Evolutionary conservation across 1,284 basidiomycete genomes (phyloP).

Genomic region (Naganishia liquefaciens): DNA sequence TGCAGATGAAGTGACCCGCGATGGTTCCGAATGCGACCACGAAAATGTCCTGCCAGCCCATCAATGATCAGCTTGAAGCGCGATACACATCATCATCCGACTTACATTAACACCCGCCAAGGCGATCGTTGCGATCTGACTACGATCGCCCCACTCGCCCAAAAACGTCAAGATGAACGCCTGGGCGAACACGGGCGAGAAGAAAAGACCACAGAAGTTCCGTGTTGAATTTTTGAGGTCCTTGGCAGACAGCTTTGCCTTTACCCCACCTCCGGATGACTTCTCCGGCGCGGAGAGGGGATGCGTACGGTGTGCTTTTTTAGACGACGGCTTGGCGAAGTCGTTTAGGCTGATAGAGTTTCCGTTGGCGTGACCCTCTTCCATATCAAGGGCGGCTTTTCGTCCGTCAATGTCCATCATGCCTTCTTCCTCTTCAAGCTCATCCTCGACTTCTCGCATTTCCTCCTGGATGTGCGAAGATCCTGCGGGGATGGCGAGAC

Average conservation of each 20-base stretch:
- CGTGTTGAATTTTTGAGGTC: slow-evolving; percentile 65
- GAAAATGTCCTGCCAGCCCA: slow-evolving; percentile 62
- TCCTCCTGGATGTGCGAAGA: slow-evolving; percentile 73
- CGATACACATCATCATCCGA: slow-evolving; percentile 34
- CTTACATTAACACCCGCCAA: slow-evolving; percentile 91
- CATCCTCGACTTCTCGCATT: slow-evolving; percentile 87
- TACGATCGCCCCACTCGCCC: slow-evolving; percentile 97
- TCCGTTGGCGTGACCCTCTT: slow-evolving; percentile 56
- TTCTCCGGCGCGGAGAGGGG: slow-evolving; percentile 19
- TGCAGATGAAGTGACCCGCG: slow-evolving; percentile 84
- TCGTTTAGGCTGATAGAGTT: slow-evolving; percentile 14
- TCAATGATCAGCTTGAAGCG: not conserved
- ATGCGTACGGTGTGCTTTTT: slow-evolving; percentile 24
- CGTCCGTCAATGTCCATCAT: slow-evolving; percentile 45
- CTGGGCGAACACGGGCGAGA: slow-evolving; percentile 93
- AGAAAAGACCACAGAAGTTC: slow-evolving; percentile 77
- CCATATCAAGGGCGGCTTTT: slow-evolving; percentile 62
- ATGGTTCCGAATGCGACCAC: slow-evolving; percentile 88
- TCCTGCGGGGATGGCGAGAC: slow-evolving; percentile 70
- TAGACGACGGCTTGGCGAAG: not conserved
- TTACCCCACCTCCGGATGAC: not conserved
- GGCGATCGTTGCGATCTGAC: slow-evolving; percentile 96
- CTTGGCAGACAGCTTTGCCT: slow-evolving; percentile 6
- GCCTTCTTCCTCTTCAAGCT: slow-evolving; percentile 61
- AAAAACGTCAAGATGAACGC: slow-evolving; percentile 93